Percentiles rank a stretch among this genome's conserved stretches.
These are phyloP conservation scores for Alternaria angustiovoidea DNA, from an alignment of 2,329 filamentous ascomycete genomes.

Conservation along the genomic window DNA sequence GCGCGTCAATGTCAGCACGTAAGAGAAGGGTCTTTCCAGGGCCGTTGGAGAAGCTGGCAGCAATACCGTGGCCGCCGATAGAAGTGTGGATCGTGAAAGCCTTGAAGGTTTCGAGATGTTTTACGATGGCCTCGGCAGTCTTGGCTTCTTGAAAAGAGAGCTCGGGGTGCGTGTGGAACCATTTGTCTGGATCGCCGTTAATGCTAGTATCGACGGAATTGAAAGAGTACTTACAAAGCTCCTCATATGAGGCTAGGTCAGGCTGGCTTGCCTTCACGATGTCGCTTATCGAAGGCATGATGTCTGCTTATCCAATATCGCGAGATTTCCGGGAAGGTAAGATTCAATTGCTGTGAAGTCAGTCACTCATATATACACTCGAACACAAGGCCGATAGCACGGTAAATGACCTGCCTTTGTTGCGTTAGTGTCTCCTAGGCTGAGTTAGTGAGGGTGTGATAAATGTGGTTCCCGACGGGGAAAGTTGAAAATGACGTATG, in stretches of 20 bases:
- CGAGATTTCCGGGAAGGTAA: not conserved
- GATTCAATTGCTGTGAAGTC: not conserved
- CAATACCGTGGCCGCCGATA: conserved; percentile 68
- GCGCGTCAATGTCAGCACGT: conserved; percentile 69
- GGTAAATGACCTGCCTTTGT: conserved; percentile 14
- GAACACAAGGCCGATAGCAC: not conserved
- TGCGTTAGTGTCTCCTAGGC: not conserved
- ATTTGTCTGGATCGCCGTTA: conserved; percentile 36
- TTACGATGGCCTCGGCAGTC: conserved; percentile 42
- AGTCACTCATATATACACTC: conserved; percentile 2
- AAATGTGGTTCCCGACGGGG: conserved; percentile 28
- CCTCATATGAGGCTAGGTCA: conserved; percentile 41
- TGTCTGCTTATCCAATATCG: not conserved
- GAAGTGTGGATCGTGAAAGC: conserved; percentile 57
- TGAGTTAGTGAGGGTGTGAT: conserved; percentile 3
- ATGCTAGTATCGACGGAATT: not conserved
- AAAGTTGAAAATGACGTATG: conserved; percentile 31
- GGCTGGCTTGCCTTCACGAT: conserved; percentile 36
- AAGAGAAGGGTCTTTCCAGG: conserved; percentile 64
- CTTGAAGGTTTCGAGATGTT: conserved; percentile 37
- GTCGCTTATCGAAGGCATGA: conserved; percentile 42
- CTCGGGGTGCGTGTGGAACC: conserved; percentile 47
- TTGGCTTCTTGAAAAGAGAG: conserved; percentile 47
- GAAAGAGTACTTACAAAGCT: conserved; percentile 37
- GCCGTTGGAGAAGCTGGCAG: conserved; percentile 65